Base-by-base conservation (phyloP, 1,284 basidiomycete genomes). In the Trichosporon sp. region DNA sequence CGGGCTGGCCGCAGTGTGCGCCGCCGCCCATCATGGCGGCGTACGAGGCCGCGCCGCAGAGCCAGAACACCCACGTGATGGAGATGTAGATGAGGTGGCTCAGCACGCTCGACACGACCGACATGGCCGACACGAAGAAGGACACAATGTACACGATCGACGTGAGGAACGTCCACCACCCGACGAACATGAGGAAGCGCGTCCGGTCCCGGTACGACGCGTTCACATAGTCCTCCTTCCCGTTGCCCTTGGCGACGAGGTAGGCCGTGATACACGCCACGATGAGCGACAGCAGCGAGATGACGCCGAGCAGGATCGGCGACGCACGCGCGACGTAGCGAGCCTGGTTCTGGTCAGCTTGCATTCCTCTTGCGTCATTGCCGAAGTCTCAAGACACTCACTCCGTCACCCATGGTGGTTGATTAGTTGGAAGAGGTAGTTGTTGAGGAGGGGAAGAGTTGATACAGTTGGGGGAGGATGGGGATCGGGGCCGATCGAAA, bases 41-140 rank as follows among this genome's bases (percentile, higher is more conserved):
- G 70, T 75, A 75, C 6, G 82, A 73, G 2, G 81, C 82, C 6
- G 78, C 77, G 56, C 75, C 77, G 8, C 77, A 76, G 34, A 81
- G 77, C 83, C 83, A 84, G 78, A 84, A 81, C 64, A 83, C 47
- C 83, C 83, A 83, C 78, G 83, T 84, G 62, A 84, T 27, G 67
- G 75, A 69, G 31, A 81, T 53, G 76, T 76, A 82, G 34, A 76
- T 73, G n/a, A 74, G 73, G 75, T 84, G 80, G 13, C 74, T 75
- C n/a, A 81, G 81, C 34, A 84, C 79, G 58, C 44, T 60, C 3
- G 65, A 47, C 15, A 70, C 27, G 74, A 77, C 68, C 75, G 71
- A 74, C 15, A 70, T 70, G 15, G 76, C 68, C 31, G 75, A 75
- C 63, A 72, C 60, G 65, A 83, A 75, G 79, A 80, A 83, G 72